Evolutionary conservation across 2,329 filamentous ascomycete species (phyloP), one percentile per base, ranked within the genome.

Genomic region (Cladosporium sp.): DNA sequence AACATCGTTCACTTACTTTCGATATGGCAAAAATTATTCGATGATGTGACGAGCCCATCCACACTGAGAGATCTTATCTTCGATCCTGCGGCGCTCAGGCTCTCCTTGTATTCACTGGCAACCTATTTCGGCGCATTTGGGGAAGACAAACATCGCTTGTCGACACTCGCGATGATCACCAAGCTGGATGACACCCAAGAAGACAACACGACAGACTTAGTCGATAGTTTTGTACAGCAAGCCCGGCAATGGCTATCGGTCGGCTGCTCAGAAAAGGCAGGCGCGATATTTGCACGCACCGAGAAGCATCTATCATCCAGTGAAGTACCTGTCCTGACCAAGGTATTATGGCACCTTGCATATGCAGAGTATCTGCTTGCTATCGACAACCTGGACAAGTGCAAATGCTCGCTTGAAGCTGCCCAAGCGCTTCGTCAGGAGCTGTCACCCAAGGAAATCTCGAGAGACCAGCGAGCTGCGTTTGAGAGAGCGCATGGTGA

Each of bases 231-330:
- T 5, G 18, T 57, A 3, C 18, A 47, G 15, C 28, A 11, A 24
- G 61, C 61, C 10, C 71, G 83, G 8, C 85, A 88, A 68, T 86
- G 88, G 71, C 80, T 87, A 52, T 80, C 82, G 5, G 80, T 90
- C 67, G 88, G 88, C 32, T 86, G 88, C 70, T 84, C 84, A 59
- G 84, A 84, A 52, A 86, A 85, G 72, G 86, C 88, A 55, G 82
- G 82, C 7, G 73, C 83, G 5, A 76, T 84, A 2, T 82, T 97
- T 18, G 82, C 84, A 0, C 83, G 85, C 64, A 87, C 88, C 3
- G 84, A 88, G 68, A 77, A 80, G 24, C 82, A 85, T 60, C 70
- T 84, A 6, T 73, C 75, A 12, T 76, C 75, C 10, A 76, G 77
- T 49, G 75, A 76, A 1, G 70, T 82, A 1, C 80, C 82, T 3